These are phyloP conservation scores for Lasiosphaeris hirsuta DNA, from an alignment of 495 filamentous ascomycete genomes.

Conservation along the genomic window DNA sequence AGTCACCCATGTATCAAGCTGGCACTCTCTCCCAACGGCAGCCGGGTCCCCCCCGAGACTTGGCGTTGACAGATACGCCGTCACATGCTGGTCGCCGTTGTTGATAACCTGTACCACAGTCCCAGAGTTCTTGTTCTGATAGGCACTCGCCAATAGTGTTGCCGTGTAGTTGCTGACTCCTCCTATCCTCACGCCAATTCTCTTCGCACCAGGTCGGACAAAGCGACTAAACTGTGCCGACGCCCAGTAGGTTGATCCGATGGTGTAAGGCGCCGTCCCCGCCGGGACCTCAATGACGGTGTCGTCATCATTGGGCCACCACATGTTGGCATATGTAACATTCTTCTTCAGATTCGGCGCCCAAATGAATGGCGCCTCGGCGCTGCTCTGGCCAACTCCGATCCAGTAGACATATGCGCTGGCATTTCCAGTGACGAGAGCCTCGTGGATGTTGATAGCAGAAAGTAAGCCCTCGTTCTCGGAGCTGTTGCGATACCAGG, in stretches of 20 bases:
- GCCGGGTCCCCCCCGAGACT: background rate
- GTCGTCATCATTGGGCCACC: background rate
- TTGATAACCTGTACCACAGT: slow-evolving; percentile 20
- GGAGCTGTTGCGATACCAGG: slow-evolving; percentile 39
- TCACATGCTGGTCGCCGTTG: slow-evolving; percentile 11
- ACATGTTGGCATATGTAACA: background rate
- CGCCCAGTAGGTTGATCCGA: slow-evolving; percentile 15
- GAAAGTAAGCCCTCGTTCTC: slow-evolving; percentile 51
- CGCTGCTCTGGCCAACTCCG: slow-evolving; percentile 5
- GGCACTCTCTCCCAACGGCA: background rate
- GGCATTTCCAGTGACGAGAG: slow-evolving; percentile 42
- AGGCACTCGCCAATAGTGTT: slow-evolving; percentile 10
- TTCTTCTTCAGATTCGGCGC: slow-evolving; percentile 2
- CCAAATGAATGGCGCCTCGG: slow-evolving; percentile 18
- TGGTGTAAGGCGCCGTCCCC: background rate
- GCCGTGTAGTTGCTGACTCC: background rate
- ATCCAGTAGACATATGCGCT: slow-evolving; percentile 54
- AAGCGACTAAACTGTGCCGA: slow-evolving; percentile 21
- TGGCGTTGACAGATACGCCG: background rate
- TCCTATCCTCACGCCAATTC: slow-evolving; percentile 4
- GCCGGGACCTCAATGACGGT: background rate
- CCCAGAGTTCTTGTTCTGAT: slow-evolving; percentile 11
- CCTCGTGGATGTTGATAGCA: slow-evolving; percentile 49
- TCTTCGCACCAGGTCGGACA: slow-evolving; percentile 17
- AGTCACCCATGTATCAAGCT: slow-evolving; percentile 1